A percentile compares a stretch with the other conserved stretches of the same genome.
phyloP scores from a whole-genome alignment of 2,329 filamentous ascomycete species.

The Nothophoma quercina region DNA sequence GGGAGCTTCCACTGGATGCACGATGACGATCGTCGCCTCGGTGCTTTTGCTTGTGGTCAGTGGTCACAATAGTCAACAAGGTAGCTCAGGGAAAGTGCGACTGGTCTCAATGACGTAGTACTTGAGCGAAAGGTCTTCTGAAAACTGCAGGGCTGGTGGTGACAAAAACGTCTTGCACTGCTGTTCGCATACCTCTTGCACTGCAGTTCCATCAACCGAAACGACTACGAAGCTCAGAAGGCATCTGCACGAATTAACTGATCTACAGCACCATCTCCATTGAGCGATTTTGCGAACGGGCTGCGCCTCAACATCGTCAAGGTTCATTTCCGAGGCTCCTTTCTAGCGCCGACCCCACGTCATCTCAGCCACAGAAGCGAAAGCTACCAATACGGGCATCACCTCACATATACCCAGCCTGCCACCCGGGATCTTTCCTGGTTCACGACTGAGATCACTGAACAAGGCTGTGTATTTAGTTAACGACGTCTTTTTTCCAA shows the following conservation, averaged over 20 bases:
- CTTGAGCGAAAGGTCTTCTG: not conserved
- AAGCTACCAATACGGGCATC: constrained; percentile 8
- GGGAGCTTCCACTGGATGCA: constrained; percentile 9
- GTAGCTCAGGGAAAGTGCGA: constrained; percentile 11
- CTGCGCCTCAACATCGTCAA: constrained; percentile 25
- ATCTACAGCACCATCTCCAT: constrained; percentile 27
- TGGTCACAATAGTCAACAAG: constrained; percentile 6
- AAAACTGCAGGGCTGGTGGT: constrained; percentile 22
- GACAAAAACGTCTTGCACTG: constrained; percentile 13
- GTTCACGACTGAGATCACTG: not conserved
- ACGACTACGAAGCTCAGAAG: not conserved
- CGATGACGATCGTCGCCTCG: constrained; percentile 20
- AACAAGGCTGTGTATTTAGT: not conserved
- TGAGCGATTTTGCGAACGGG: constrained; percentile 21
- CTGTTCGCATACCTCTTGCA: constrained; percentile 4
- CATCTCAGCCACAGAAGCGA: constrained; percentile 17
- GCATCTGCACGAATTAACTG: constrained; percentile 15
- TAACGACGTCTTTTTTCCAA: not conserved
- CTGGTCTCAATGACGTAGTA: constrained; percentile 13
- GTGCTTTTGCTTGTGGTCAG: constrained; percentile 13
- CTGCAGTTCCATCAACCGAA: constrained; percentile 2
- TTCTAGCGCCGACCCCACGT: constrained; percentile 17
- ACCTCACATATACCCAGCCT: constrained; percentile 11
- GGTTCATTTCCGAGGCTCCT: constrained; percentile 16
- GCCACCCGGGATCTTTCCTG: not conserved